Base-by-base conservation (phyloP, 108 stramenopile species). In the Nitzschia sp. region DNA sequence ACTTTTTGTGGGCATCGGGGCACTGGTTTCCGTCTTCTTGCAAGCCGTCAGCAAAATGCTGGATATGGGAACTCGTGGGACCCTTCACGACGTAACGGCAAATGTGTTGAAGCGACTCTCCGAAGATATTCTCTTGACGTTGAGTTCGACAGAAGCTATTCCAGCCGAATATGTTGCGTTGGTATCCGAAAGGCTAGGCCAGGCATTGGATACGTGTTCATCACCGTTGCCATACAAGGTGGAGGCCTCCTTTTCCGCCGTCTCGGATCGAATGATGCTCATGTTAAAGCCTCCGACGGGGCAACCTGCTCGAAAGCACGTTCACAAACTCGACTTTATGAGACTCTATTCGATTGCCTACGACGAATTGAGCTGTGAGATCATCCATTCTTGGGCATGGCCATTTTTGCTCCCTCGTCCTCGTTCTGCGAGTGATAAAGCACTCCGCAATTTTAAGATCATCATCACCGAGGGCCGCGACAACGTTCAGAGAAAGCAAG, bases 391-490 rank as follows among this genome's bases (percentile, higher is more conserved):
- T 33, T 61, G 55, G 59, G 46, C 45, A n/a, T 78, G 64, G 50
- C 77, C 77, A 0, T 66, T 78, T 15, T 13, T 19, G 16, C 19
- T 72, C 22, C 77, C 77, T 19, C 41, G 50, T 28, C 77, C 77
- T 2, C 64, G 77, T 17, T 32, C n/a, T 1, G 70, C 64, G 3
- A 68, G 67, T 38, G 77, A 78, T 0, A 30, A 47, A 17, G 71
- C 77, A 0, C 45, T 78, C 16, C 71, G 77, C 15, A 78, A 53
- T 68, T 78, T 78, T 44, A 78, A 65, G 23, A 29, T 38, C 53
- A 78, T 78, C 28, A 64, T 78, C 19, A 78, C 66, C 19, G 77
- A 78, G 58, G 77, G 77, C 32, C 56, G 66, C 30, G 71, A 66
- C 26, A 54, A 48, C 17, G 38, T 53, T 2, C 60, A 25, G 1